Evolutionary conservation across 495 filamentous ascomycete species (phyloP), one percentile per base, ranked within the genome.

Genomic region (Acidiella bohemica): DNA sequence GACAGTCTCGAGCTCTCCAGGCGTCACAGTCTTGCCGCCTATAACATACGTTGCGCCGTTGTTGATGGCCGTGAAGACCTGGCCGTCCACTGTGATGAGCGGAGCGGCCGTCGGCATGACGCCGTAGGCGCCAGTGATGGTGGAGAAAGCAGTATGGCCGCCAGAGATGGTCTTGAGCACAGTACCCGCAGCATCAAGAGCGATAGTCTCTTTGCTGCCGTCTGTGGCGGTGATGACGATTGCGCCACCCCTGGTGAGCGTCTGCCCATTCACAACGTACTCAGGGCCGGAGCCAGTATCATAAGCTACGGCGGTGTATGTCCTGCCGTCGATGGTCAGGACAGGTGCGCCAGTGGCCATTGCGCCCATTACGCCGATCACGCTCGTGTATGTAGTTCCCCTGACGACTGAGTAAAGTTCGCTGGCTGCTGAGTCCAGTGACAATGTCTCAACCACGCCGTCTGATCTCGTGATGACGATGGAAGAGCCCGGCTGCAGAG

Each of bases 1-100:
- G 12, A 58, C 46, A n/a, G 46, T 58, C 21, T 57, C 55, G 8
- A 40, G 38, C n/a, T 52, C 54, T 1, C 58, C 58, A 20, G 59
- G 56, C 5, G 50, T 59, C 10, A 63, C 46, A 1, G 41, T 49
- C 11, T 54, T 36, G 32, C 54, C 53, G 17, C 41, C 49, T 38
- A 63, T 59, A 0, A 53, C 18, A 36, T 58, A 63, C 1, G 50
- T 51, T 2, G 50, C 44, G 8, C 55, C 55, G 6, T 42, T 28
- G 34, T 48, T 51, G n/a, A 51, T 39, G 11, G 58, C 50, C 7
- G 48, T 55, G 50, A 51, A 62, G 6, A 44, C 50, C 21, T 27
- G 35, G 25, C 48, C 45, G 17, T 53, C 56, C 24, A 60, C 47
- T 4, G 55, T 59, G 6, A 62, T 36, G 10, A 48, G 20, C 9